These are phyloP conservation scores for Penicillium flavigenum DNA, from an alignment of 495 filamentous ascomycete genomes.

Conservation along the genomic window DNA sequence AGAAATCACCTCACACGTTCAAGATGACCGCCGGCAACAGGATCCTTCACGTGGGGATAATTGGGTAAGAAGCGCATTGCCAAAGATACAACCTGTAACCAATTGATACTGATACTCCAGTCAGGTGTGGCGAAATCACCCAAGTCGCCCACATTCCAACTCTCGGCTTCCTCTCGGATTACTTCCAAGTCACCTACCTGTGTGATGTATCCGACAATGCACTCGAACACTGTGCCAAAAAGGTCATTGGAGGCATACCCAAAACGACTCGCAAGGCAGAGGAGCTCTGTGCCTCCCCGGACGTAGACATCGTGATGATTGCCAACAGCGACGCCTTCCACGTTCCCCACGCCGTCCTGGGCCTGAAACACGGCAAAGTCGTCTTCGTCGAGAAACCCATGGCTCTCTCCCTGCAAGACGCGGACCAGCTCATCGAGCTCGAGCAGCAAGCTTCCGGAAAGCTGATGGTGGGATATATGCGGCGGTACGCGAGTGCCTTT, in stretches of 20 bases:
- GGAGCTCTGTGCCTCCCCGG: constrained; percentile 30
- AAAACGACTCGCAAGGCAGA: constrained; percentile 26
- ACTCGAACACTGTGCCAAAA: constrained; percentile 23
- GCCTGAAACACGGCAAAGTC: constrained; percentile 38
- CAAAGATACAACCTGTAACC: background rate
- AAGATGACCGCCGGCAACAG: constrained; percentile 3
- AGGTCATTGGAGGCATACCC: constrained; percentile 16
- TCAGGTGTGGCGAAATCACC: constrained; percentile 31
- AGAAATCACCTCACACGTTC: background rate
- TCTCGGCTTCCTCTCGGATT: constrained; percentile 32
- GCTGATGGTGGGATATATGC: constrained; percentile 50
- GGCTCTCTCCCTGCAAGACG: constrained; percentile 28
- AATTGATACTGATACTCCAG: background rate
- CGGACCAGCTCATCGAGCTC: constrained; percentile 32
- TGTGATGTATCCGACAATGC: constrained; percentile 39
- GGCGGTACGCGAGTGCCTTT: constrained; percentile 44
- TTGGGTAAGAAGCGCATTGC: background rate
- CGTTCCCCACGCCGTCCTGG: constrained; percentile 32
- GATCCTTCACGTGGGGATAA: constrained; percentile 8
- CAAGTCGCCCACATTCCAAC: constrained; percentile 47
- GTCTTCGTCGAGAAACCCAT: constrained; percentile 51
- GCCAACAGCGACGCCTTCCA: constrained; percentile 42
- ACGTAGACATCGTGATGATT: constrained; percentile 45
- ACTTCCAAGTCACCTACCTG: constrained; percentile 33
- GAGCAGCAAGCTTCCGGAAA: constrained; percentile 30